Evolutionary conservation across 257 asterid species (phyloP), one percentile per base, ranked within the genome.

Genomic region (Cynanchum wilfordii): DNA sequence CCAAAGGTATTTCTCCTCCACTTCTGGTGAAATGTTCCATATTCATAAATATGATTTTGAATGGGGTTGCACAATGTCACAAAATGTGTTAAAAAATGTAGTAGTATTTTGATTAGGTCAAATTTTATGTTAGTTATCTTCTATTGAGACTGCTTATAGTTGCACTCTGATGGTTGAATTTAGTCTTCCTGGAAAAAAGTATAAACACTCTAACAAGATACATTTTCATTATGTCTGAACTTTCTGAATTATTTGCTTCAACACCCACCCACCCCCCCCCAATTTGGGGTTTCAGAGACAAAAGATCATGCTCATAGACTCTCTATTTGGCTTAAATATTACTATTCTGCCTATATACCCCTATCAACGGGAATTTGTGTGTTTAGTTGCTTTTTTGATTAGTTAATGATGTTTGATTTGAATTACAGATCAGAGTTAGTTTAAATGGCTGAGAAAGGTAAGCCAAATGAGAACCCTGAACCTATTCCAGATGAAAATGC

Each of bases 381-480:
- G 36, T 4, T 15, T 62, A 38, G 45, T 38, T 13, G 20, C 3
- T 29, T 29, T 60, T 60, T 60, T 40, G 33, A 60, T 29, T 29
- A 30, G 38, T 30, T 62, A 62, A 62, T 22, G 17, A 1, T 9
- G 29, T 19, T 64, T 22, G 11, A 24, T 36, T 36, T 29, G 27
- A 63, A 33, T 33, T 25, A 64, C 67, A 57, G 52, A 25, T 42
- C 45, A 15, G 17, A 52, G 36, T 62, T 63, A 33, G 33, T 38
- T 57, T 64, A 66, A 51, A 89, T 89, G 96, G 90, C 88, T 66
- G 88, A 83, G n/a, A 77, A 77, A 5, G 75, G 77, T 69, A 80
- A 79, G 70, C 81, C 86, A 50, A 70, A 79, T 13, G 87, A 82
- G 64, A 87, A 74, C 77, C 78, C 36, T 30, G 66, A 75, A 49